phyloP scores from a whole-genome alignment of 495 filamentous ascomycete genomes.

The Hyaloscypha variabilis region DNA sequence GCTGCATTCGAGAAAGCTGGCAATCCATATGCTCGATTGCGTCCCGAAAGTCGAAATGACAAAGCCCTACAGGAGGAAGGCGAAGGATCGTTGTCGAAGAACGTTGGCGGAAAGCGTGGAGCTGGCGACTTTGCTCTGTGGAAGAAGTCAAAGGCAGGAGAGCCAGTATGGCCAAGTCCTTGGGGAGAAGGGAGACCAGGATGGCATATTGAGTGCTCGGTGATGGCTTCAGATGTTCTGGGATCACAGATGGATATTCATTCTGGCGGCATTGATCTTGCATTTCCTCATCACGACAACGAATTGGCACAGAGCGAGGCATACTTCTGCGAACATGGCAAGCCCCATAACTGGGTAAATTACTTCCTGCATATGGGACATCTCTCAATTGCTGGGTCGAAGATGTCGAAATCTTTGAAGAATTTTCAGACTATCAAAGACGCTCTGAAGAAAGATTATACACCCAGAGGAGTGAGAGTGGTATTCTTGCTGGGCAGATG shows the following conservation, averaged over 20 bases:
- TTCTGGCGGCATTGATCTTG: conserved; percentile 89
- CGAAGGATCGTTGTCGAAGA: conserved; percentile 80
- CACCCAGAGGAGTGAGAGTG: conserved; percentile 77
- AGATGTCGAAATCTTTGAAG: conserved; percentile 95
- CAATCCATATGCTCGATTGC: conserved; percentile 81
- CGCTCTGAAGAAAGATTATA: conserved; percentile 76
- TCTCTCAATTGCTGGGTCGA: conserved; percentile 83
- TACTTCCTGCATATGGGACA: conserved; percentile 98
- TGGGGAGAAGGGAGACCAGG: conserved; percentile 91
- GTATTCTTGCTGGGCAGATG: conserved; percentile 87
- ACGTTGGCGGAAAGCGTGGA: conserved; percentile 66
- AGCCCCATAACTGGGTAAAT: conserved; percentile 53
- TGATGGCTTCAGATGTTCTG: conserved; percentile 88
- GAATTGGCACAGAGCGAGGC: conserved; percentile 94
- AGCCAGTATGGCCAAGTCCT: conserved; percentile 83
- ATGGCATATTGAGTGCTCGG: conserved; percentile 98
- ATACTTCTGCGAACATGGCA: conserved; percentile 62
- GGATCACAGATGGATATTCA: conserved; percentile 89
- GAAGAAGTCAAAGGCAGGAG: conserved; percentile 91
- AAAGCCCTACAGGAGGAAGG: conserved; percentile 84
- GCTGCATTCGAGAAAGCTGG: conserved; percentile 80
- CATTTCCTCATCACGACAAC: conserved; percentile 96
- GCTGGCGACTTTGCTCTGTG: conserved; percentile 89
- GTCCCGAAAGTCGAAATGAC: conserved; percentile 86
- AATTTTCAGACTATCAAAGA: conserved; percentile 97